phyloP scores from a whole-genome alignment of 257 asterid species.

The Nemophila menziesii region DNA sequence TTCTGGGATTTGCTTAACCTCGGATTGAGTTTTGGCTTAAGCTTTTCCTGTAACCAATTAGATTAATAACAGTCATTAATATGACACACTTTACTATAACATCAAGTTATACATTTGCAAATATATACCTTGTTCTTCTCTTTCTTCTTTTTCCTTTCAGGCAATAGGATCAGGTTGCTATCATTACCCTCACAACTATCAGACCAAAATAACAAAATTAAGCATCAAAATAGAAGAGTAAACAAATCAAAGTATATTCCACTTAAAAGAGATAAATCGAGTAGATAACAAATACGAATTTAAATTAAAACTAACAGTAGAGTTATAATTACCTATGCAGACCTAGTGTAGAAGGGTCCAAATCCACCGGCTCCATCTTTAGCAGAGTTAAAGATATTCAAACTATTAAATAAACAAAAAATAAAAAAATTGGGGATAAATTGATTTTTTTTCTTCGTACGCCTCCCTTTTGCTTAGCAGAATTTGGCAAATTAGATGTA shows the following conservation, averaged over 20 bases:
- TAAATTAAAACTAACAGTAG: too few relatives aligned
- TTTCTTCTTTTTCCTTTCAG: conserved; percentile 36
- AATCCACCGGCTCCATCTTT: background rate
- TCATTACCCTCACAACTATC: conserved; percentile 11
- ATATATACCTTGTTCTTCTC: conserved; percentile 34
- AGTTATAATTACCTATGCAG: background rate
- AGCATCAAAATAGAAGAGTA: background rate
- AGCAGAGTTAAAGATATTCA: too few relatives aligned
- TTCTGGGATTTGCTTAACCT: conserved; percentile 65
- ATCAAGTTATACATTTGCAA: background rate
- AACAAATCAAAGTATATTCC: too few relatives aligned
- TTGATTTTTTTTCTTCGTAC: too few relatives aligned
- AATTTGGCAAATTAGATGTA: too few relatives aligned
- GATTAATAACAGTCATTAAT: conserved; percentile 1
- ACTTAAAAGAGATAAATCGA: background rate
- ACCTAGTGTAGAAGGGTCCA: background rate
- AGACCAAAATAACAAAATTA: too few relatives aligned
- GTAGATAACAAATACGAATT: background rate
- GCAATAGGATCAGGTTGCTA: conserved; percentile 37
- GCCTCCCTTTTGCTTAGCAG: too few relatives aligned
- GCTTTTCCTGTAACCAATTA: conserved; percentile 23
- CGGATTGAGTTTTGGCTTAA: conserved; percentile 18
- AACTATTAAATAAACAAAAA: too few relatives aligned
- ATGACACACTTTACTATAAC: background rate
- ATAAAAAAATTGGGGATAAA: too few relatives aligned